Evolutionary conservation across 2,329 filamentous ascomycete species (phyloP).

Genomic region (Claviceps fusiformis): DNA sequence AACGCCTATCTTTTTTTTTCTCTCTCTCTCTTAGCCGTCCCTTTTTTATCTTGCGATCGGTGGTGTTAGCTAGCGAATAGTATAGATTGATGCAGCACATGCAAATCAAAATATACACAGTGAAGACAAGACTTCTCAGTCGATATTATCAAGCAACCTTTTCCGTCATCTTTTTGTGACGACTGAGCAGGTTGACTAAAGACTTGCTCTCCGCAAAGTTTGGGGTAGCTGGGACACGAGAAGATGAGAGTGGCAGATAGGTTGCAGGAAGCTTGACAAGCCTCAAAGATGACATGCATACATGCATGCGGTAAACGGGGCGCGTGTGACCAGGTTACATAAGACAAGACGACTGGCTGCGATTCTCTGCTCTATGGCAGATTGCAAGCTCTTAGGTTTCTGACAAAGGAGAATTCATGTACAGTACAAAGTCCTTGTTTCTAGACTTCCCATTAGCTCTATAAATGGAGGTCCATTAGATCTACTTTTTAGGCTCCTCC

Average conservation of each 20-base stretch:
- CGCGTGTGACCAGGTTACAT: background rate
- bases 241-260: background rate
- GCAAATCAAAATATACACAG: slow-evolving; percentile 8
- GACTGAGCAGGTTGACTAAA: background rate
- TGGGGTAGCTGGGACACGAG: background rate
- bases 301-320: background rate
- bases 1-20: background rate
- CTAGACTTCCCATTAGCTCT: background rate
- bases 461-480: background rate
- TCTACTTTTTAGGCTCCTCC: slow-evolving; percentile 84
- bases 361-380: background rate
- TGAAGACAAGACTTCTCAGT: background rate
- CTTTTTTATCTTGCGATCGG: background rate
- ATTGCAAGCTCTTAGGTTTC: slow-evolving; percentile 1
- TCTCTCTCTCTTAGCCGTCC: background rate
- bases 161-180: background rate
- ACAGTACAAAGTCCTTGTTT: slow-evolving; percentile 4
- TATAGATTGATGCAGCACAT: slow-evolving; percentile 11
- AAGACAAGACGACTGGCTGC: background rate
- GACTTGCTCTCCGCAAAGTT: background rate
- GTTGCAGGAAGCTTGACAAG: background rate
- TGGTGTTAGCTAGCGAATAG: background rate
- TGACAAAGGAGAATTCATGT: slow-evolving; percentile 5
- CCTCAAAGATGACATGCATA: background rate
- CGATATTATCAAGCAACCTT: background rate